phyloP scores from a whole-genome alignment of 2,329 filamentous ascomycete genomes.

The Cladosporium cucumerinum region DNA sequence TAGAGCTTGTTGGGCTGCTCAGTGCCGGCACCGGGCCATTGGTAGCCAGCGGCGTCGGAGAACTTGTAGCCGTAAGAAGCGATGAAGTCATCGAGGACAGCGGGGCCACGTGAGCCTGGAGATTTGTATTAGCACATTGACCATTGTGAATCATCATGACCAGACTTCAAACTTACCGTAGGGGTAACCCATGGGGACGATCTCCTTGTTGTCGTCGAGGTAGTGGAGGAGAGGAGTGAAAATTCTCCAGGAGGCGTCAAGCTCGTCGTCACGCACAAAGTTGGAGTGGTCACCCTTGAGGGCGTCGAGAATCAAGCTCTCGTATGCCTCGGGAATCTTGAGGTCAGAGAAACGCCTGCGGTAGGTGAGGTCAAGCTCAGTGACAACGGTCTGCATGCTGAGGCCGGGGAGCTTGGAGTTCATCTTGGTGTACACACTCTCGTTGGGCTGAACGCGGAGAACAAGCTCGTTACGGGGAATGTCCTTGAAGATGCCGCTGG shows the following conservation, averaged over 20 bases:
- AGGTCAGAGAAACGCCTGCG: constrained; percentile 96
- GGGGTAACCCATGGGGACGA: constrained; percentile 98
- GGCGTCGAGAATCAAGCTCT: constrained; percentile 94
- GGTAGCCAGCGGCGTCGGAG: constrained; percentile 90
- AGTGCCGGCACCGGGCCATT: constrained; percentile 73
- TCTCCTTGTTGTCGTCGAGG: constrained; percentile 98
- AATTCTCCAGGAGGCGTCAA: constrained; percentile 97
- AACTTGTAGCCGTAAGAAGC: constrained; percentile 99
- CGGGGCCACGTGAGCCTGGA: constrained; percentile 88
- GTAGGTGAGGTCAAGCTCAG: constrained; percentile 97
- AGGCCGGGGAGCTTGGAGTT: constrained; percentile 98
- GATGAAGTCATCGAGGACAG: constrained; percentile 96
- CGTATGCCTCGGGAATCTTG: constrained; percentile 98
- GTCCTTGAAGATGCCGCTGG: constrained; percentile 98
- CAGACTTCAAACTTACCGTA: constrained; percentile 69
- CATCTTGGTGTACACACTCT: constrained; percentile 99
- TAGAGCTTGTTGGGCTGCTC: constrained; percentile 78
- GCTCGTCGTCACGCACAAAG: constrained; percentile 95
- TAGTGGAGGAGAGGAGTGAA: constrained; percentile 98
- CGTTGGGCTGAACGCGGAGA: constrained; percentile 98
- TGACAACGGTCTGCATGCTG: constrained; percentile 99
- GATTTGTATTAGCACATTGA: constrained; percentile 17
- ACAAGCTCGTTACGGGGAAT: constrained; percentile 99
- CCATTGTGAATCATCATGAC: neutral
- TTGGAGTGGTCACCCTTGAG: constrained; percentile 99